A percentile compares a stretch with the other conserved stretches of the same genome.
These are phyloP conservation scores for grape (Vitis vinifera) DNA, from an alignment of 164 flowering plant genomes.

Conservation along the genomic window DNA sequence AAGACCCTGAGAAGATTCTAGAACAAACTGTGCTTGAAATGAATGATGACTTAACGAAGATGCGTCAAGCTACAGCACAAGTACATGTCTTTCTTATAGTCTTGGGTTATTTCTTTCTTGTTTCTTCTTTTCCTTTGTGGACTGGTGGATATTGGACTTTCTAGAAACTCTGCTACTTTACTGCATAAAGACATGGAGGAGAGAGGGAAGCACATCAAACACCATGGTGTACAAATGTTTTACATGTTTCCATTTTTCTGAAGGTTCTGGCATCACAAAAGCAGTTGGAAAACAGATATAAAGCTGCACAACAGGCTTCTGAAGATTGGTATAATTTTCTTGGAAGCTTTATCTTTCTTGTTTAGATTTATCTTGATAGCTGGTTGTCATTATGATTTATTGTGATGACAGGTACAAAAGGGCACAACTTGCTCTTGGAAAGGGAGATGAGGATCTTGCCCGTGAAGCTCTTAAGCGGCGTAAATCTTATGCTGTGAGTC, in stretches of 20 bases:
- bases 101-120: neutral
- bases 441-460: constrained; percentile 84
- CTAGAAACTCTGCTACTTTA: neutral
- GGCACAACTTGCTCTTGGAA: constrained; percentile 76
- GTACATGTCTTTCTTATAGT: constrained; percentile 25
- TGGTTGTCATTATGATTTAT: constrained; percentile 6
- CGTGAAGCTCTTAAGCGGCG: constrained; percentile 83
- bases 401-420: constrained; percentile 52
- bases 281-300: constrained; percentile 66
- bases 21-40: constrained; percentile 78
- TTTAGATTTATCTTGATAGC: neutral
- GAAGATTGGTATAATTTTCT: constrained; percentile 57
- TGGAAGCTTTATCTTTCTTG: neutral
- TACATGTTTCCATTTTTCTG: constrained; percentile 12
- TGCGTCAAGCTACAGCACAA: constrained; percentile 91
- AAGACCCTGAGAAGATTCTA: constrained; percentile 83
- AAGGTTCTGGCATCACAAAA: constrained; percentile 83
- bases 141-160: neutral
- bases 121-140: neutral
- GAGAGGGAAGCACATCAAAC: no score
- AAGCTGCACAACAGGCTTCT: constrained; percentile 71
- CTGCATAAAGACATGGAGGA: neutral
- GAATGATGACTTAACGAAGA: constrained; percentile 78
- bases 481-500: constrained; percentile 70
- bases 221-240: neutral